These are phyloP conservation scores for Neonectria neomacrospora DNA, from an alignment of 2,329 filamentous ascomycete genomes.

Conservation along the genomic window DNA sequence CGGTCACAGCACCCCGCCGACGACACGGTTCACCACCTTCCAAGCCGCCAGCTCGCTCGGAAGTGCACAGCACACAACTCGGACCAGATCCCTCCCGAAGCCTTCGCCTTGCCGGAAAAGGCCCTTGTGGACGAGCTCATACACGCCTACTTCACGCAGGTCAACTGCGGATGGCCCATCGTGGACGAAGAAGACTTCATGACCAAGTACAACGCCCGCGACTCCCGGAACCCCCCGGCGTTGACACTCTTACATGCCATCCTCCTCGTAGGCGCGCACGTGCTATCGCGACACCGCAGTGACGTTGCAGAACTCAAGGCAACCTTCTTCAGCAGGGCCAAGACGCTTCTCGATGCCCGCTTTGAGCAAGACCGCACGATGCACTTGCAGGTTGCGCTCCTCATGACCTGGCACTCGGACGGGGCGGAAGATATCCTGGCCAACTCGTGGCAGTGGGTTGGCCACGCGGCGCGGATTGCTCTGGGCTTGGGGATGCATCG, in stretches of 20 bases:
- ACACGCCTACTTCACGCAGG: slow-evolving; percentile 58
- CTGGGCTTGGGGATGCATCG: slow-evolving; percentile 62
- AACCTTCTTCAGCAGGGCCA: slow-evolving; percentile 62
- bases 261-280: slow-evolving; percentile 61
- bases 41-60: slow-evolving; percentile 44
- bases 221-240: slow-evolving; percentile 55
- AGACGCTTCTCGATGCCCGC: slow-evolving; percentile 61
- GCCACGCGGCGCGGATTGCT: slow-evolving; percentile 60
- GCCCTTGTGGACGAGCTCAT: slow-evolving; percentile 59
- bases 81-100: slow-evolving; percentile 54
- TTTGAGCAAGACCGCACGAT: slow-evolving; percentile 63
- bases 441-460: slow-evolving; percentile 62
- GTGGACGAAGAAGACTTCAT: slow-evolving; percentile 62
- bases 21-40: slow-evolving; percentile 44
- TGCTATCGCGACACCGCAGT: slow-evolving; percentile 51
- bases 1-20: slow-evolving; percentile 44
- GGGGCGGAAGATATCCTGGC: slow-evolving; percentile 62
- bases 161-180: slow-evolving; percentile 61
- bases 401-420: slow-evolving; percentile 65
- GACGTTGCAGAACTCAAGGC: slow-evolving; percentile 53
- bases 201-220: slow-evolving; percentile 56
- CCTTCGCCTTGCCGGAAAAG: slow-evolving; percentile 57
- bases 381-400: slow-evolving; percentile 61
- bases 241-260: slow-evolving; percentile 61
- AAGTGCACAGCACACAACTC: slow-evolving; percentile 39